Conservation (phyloP, 2,329 filamentous ascomycete species). For the Cyphellophora europaea region DNA sequence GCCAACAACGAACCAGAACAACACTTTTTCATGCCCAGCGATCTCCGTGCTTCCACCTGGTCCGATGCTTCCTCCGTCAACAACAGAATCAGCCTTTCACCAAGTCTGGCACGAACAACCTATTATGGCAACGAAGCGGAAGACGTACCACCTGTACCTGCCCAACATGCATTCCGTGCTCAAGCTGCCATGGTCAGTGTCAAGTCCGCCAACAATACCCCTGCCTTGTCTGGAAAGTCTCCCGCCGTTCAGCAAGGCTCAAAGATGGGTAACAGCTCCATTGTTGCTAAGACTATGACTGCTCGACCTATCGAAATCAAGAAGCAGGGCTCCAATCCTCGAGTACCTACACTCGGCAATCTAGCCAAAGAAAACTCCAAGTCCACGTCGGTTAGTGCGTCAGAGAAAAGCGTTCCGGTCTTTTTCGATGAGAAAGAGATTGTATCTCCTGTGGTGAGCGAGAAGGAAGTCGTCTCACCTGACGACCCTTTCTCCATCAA, state of each 20-base stretch:
- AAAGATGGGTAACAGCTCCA: constrained; percentile 31
- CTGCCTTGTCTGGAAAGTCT: constrained; percentile 29
- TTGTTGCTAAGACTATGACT: constrained; percentile 33
- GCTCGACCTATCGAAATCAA: constrained; percentile 37
- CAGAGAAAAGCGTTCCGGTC: constrained; percentile 9
- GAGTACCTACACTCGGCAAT: constrained; percentile 23
- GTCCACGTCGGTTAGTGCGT: constrained; percentile 9
- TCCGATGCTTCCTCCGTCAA: constrained; percentile 37
- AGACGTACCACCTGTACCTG: constrained; percentile 60
- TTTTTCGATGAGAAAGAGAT: constrained; percentile 18
- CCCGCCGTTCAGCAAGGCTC: constrained; percentile 22
- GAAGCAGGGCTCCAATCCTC: constrained; percentile 22
- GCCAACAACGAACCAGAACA: constrained; percentile 51
- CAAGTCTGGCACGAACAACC: constrained; percentile 54
- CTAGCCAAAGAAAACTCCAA: constrained; percentile 17
- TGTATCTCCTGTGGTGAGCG: constrained; percentile 2
- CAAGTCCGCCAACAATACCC: constrained; percentile 56
- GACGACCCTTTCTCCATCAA: not conserved
- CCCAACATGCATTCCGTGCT: constrained; percentile 76
- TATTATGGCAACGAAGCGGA: constrained; percentile 89
- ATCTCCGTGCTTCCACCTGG: constrained; percentile 84
- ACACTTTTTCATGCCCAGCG: constrained; percentile 86
- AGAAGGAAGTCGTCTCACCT: constrained; percentile 1
- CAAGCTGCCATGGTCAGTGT: constrained; percentile 92
- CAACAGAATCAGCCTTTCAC: constrained; percentile 40